Evolutionary conservation across 2,329 filamentous ascomycete genomes (phyloP).

Genomic region (Xylaria polymorpha): DNA sequence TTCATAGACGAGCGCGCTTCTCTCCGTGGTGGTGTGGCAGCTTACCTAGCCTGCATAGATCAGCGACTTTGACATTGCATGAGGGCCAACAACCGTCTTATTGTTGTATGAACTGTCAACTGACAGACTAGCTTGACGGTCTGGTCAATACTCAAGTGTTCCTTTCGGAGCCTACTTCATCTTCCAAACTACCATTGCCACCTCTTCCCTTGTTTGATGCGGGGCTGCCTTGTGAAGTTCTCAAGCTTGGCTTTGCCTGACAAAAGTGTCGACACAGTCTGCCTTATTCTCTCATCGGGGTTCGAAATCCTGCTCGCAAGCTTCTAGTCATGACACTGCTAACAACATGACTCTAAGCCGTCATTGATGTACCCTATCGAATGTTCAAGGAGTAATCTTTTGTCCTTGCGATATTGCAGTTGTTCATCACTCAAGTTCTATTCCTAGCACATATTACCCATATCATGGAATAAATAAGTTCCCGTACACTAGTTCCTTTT

Average conservation of each 20-base stretch:
- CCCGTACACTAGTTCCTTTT: conserved; percentile 23
- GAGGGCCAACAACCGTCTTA: conserved; percentile 27
- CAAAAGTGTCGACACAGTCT: conserved; percentile 42
- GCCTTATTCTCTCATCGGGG: conserved; percentile 41
- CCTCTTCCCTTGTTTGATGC: conserved; percentile 37
- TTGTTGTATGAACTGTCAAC: conserved; percentile 35
- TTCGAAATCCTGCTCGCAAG: conserved; percentile 26
- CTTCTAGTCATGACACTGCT: conserved; percentile 26
- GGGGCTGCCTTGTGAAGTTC: conserved; percentile 40
- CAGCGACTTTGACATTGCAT: conserved; percentile 36
- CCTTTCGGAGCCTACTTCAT: conserved; percentile 40
- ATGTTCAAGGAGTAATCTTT: conserved; percentile 35
- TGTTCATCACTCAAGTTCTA: conserved; percentile 21
- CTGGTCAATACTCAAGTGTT: conserved; percentile 25
- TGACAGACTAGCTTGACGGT: conserved; percentile 34
- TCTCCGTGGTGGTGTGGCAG: conserved; percentile 33
- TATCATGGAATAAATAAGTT: conserved; percentile 43
- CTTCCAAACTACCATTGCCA: conserved; percentile 36
- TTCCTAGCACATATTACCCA: conserved; percentile 32
- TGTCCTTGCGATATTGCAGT: conserved; percentile 40
- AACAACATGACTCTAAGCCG: conserved; percentile 33
- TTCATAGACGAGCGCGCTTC: conserved; percentile 34
- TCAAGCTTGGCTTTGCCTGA: conserved; percentile 33
- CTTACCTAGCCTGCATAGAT: conserved; percentile 37
- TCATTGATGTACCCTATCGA: conserved; percentile 39